Base-by-base conservation (phyloP, 805 yeast species). In the Candida easanensis region DNA sequence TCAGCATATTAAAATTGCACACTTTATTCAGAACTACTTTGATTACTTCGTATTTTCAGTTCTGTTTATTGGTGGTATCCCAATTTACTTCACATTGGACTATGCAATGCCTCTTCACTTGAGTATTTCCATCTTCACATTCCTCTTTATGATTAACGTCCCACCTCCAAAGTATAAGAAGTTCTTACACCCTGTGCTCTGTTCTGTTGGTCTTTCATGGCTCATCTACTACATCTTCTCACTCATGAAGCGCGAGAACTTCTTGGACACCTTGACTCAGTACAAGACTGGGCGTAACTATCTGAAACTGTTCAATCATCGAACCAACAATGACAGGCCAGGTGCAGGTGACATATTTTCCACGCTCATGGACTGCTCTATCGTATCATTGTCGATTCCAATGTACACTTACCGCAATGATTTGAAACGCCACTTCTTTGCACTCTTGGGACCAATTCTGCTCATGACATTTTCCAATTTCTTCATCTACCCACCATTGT, bases 341-440 rank as follows among this genome's bases (percentile, higher is more conserved):
- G 95, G 95, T 0, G 86, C 90, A 13, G 95, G 95, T 2, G 95
- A 86, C 57, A 68, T 86, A 15, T 69, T 86, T 31, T 60, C 80
- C 5, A 74, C 89, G 0, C 61, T 85, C 51, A 81, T 86, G 84
- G 93, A 85, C 54, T 74, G 84, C 8, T 77, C 88, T 2, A 86
- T 86, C 61, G 89, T 84, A 1, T 77, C 91, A 1, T 68, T 86
- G 33, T 76, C 90, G 18, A 64, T 86, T 39, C 89, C 95, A 3
- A 83, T 86, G 88, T 86, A 74, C 61, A 76, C 84, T 8, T 85
- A 84, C 62, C 64, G 93, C 38, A 63, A 63, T 14, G 95, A 85
- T 53, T 71, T 86, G 48, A 61, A 67, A 22, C 70, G 71, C 39
- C 82, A 84, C 54, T 81, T 80, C 50, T 62, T 78, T 58, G 70